Percentiles rank a stretch among this genome's conserved stretches.
phyloP scores from a whole-genome alignment of 2,329 filamentous ascomycete species.

The Metarhizium album region DNA sequence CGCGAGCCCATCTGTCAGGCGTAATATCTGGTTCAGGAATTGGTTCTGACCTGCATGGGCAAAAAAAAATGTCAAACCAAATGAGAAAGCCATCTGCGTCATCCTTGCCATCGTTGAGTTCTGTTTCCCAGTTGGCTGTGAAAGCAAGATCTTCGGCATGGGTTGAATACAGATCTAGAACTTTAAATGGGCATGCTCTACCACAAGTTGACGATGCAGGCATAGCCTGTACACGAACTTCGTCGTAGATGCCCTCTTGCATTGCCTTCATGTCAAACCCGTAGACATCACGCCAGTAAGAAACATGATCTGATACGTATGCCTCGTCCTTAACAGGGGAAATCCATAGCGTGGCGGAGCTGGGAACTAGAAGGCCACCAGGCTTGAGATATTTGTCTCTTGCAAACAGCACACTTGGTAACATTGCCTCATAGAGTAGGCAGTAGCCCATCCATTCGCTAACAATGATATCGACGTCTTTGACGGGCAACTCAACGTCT shows the following conservation, averaged over 20 bases:
- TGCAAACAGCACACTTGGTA: constrained; percentile 82
- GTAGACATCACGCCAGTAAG: constrained; percentile 88
- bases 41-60: constrained; percentile 44
- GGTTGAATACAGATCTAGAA: constrained; percentile 66
- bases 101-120: constrained; percentile 50
- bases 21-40: constrained; percentile 41
- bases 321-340: constrained; percentile 71
- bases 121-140: constrained; percentile 53
- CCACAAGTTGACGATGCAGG: constrained; percentile 50
- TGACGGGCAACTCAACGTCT: constrained; percentile 67
- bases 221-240: constrained; percentile 68
- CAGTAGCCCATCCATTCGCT: constrained; percentile 98
- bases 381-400: constrained; percentile 76
- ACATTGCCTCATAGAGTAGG: constrained; percentile 89
- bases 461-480: constrained; percentile 85
- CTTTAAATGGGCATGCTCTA: constrained; percentile 53
- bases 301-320: constrained; percentile 65
- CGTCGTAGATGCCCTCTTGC: constrained; percentile 71
- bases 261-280: constrained; percentile 92
- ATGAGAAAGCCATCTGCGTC: constrained; percentile 76
- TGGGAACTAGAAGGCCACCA: constrained; percentile 76
- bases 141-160: constrained; percentile 66
- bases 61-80: constrained; percentile 94
- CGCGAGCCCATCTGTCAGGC: constrained; percentile 50
- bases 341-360: constrained; percentile 71